Conservation (phyloP, 768 basidiomycete species). For the Lenzites betulinus region DNA sequence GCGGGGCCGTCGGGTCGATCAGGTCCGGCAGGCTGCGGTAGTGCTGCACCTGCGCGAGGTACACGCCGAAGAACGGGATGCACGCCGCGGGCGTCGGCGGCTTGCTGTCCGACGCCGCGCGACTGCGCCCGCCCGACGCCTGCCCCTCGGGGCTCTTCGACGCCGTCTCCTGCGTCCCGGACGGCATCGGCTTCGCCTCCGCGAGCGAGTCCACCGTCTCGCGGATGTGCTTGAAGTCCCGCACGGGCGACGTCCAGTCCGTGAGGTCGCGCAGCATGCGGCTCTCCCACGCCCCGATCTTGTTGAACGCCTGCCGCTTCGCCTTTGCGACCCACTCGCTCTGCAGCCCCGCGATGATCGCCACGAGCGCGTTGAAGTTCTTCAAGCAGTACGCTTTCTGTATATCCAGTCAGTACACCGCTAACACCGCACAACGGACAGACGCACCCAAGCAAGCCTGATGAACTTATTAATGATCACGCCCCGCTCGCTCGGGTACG, state of each 20-base stretch:
- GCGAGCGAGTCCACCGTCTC: constrained; percentile 62
- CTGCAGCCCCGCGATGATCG: constrained; percentile 76
- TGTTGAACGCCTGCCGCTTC: constrained; percentile 67
- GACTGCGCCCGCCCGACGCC: constrained; percentile 35
- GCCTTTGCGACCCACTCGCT: constrained; percentile 67
- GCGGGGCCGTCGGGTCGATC: constrained; percentile 81
- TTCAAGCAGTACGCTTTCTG: constrained; percentile 81
- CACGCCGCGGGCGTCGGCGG: constrained; percentile 53
- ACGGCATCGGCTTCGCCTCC: constrained; percentile 63
- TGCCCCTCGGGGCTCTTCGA: constrained; percentile 45
- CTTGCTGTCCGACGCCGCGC: constrained; percentile 42
- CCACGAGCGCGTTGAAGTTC: constrained; percentile 79
- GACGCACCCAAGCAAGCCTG: constrained; percentile 79
- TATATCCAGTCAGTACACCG: too few species aligned
- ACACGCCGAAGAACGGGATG: constrained; percentile 84
- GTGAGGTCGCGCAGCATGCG: constrained; percentile 76
- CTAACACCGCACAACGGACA: too few species aligned
- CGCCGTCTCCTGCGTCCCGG: constrained; percentile 54
- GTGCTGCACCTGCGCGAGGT: constrained; percentile 69
- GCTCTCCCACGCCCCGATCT: constrained; percentile 68
- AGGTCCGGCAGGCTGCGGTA: constrained; percentile 73
- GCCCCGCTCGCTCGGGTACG: constrained; percentile 64
- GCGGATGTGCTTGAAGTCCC: constrained; percentile 78
- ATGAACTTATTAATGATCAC: constrained; percentile 77
- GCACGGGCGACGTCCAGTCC: constrained; percentile 58